A percentile compares a stretch with the other conserved stretches of the same genome.
Evolutionary conservation across 768 basidiomycete species (phyloP).

Genomic region (Cyclocybe cylindracea): DNA sequence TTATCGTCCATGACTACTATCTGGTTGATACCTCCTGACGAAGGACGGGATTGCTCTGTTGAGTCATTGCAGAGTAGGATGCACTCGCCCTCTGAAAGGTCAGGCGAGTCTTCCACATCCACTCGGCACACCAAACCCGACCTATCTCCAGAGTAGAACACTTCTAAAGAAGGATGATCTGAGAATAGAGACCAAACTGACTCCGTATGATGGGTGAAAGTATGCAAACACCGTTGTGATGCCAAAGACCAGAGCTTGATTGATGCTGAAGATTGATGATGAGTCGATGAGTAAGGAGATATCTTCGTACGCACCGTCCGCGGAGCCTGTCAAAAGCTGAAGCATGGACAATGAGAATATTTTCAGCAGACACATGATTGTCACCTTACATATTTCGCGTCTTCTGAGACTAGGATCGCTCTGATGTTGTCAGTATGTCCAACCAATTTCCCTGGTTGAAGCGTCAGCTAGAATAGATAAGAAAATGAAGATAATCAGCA

Average conservation of each 20-base stretch:
- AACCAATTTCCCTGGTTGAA: slow-evolving; percentile 69
- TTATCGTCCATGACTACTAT: slow-evolving; percentile 83
- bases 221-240: slow-evolving; percentile 90
- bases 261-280: slow-evolving; percentile 49
- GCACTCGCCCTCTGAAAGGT: slow-evolving; percentile 89
- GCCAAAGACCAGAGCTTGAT: slow-evolving; percentile 94
- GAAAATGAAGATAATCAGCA: neutral
- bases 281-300: slow-evolving; percentile 4
- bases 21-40: slow-evolving; percentile 67
- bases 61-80: slow-evolving; percentile 75
- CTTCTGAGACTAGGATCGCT: slow-evolving; percentile 85
- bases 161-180: slow-evolving; percentile 78
- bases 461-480: neutral
- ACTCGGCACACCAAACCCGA: slow-evolving; percentile 88
- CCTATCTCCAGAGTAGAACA: slow-evolving; percentile 95
- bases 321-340: slow-evolving; percentile 82
- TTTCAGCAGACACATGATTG: slow-evolving; percentile 8
- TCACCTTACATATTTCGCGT: slow-evolving; percentile 79
- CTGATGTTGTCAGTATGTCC: slow-evolving; percentile 98
- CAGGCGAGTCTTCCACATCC: slow-evolving; percentile 82
- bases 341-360: slow-evolving; percentile 7
- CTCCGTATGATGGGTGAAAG: slow-evolving; percentile 93
- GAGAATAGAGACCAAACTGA: slow-evolving; percentile 94
- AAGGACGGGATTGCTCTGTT: slow-evolving; percentile 36
- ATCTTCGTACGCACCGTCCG: slow-evolving; percentile 52